Percentiles rank a stretch among this genome's conserved stretches.
These are phyloP conservation scores for Bremia lactucae DNA, from an alignment of 352 stramenopile genomes.

Conservation along the genomic window DNA sequence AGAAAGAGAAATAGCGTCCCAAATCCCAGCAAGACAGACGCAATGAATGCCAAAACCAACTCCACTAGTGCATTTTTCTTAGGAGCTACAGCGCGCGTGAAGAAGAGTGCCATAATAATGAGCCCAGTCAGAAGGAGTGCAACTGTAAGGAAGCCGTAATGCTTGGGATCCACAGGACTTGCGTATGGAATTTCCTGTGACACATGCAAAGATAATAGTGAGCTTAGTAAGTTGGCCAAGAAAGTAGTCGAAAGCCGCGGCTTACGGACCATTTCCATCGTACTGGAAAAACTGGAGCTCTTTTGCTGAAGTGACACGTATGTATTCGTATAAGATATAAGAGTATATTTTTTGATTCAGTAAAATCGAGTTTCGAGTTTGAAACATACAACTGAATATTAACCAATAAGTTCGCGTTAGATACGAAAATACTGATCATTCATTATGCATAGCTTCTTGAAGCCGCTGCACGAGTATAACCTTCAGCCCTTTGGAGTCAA, in stretches of 20 bases:
- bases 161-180: conserved; percentile 60
- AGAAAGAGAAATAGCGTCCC: conserved; percentile 82
- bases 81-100: conserved; percentile 58
- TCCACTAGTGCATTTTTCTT: conserved; percentile 76
- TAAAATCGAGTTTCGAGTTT: no score
- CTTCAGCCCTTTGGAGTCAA: conserved; percentile 69
- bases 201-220: background rate
- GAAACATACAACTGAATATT: no score
- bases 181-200: conserved; percentile 71
- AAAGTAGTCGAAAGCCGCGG: background rate
- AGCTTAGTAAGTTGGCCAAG: background rate
- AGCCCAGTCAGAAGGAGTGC: conserved; percentile 53
- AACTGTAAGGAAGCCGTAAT: conserved; percentile 55
- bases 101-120: conserved; percentile 75
- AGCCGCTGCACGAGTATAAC: conserved; percentile 48
- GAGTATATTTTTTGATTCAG: no score
- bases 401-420: conserved; percentile 19
- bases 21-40: conserved; percentile 65
- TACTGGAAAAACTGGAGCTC: conserved; percentile 9
- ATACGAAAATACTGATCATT: conserved; percentile 29
- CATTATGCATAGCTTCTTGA: conserved; percentile 31
- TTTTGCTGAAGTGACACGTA: conserved; percentile 24
- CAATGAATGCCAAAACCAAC: conserved; percentile 51
- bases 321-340: conserved; percentile 6
- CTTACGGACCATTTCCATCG: conserved; percentile 32